A percentile compares a stretch with the other conserved stretches of the same genome.
Evolutionary conservation across 1,284 basidiomycete species (phyloP).

Genomic region (Cryptococcus hybrid): DNA sequence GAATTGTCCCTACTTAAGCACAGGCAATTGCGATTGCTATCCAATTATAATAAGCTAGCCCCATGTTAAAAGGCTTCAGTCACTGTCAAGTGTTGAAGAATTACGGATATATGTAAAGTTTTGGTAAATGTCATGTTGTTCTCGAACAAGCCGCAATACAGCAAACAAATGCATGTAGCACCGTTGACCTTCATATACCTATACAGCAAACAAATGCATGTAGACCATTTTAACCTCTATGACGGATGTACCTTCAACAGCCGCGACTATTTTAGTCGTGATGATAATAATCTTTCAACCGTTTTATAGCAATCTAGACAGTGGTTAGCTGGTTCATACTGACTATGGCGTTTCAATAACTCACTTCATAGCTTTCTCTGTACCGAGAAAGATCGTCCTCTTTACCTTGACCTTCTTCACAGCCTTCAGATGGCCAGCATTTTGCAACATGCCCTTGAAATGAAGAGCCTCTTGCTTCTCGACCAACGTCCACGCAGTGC

Average conservation of each 20-base stretch:
- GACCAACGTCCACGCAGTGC: constrained; percentile 90
- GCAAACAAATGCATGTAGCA: too few species aligned
- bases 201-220: too few species aligned
- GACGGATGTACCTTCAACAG: neutral
- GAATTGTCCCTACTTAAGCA: too few species aligned
- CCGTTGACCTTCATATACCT: too few species aligned
- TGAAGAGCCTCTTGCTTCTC: constrained; percentile 94
- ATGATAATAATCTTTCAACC: constrained; percentile 27
- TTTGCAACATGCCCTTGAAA: constrained; percentile 81
- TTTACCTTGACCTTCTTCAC: constrained; percentile 70
- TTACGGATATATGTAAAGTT: too few species aligned
- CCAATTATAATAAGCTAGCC: too few species aligned
- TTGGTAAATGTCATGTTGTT: too few species aligned
- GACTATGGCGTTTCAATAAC: neutral
- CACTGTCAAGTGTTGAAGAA: too few species aligned
- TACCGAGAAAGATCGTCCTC: constrained; percentile 63
- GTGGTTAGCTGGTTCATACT: neutral
- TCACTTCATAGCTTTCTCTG: constrained; percentile 62
- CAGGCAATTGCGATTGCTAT: too few species aligned
- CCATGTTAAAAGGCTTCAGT: too few species aligned
- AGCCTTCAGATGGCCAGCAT: constrained; percentile 67
- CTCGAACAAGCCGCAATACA: too few species aligned
- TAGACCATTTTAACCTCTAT: too few species aligned
- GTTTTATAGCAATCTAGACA: constrained; percentile 30
- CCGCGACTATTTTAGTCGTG: constrained; percentile 7